Percentiles rank a stretch among this genome's conserved stretches.
Evolutionary conservation across 306 rosid genomes (phyloP).

Genomic region (Rosa chinensis): DNA sequence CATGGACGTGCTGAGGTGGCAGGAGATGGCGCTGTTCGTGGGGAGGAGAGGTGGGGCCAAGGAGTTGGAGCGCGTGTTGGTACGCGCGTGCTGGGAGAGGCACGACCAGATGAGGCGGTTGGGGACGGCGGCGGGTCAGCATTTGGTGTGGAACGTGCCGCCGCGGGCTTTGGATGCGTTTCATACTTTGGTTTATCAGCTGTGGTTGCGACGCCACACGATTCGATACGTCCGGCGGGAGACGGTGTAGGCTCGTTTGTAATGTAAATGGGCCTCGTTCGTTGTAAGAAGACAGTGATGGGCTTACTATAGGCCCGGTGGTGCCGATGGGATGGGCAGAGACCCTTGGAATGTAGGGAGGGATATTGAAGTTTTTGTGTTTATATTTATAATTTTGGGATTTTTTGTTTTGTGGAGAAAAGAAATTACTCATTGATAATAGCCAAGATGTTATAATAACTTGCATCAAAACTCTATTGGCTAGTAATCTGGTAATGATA

Average conservation of each 20-base stretch:
- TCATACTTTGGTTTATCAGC: slow-evolving; percentile 63
- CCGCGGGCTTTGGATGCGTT: slow-evolving; percentile 65
- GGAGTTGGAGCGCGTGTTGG: slow-evolving; percentile 34
- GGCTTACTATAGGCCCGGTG: not conserved
- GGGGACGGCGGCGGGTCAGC: slow-evolving; percentile 53
- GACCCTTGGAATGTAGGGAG: not conserved
- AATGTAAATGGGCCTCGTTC: not conserved
- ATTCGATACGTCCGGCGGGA: slow-evolving; percentile 46
- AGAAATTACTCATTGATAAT: not conserved
- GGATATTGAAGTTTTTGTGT: not conserved
- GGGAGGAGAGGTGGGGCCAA: slow-evolving; percentile 13
- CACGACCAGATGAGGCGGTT: slow-evolving; percentile 32
- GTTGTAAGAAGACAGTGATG: not conserved
- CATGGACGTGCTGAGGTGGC: slow-evolving; percentile 74
- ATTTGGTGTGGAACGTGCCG: slow-evolving; percentile 58
- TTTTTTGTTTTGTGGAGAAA: not conserved
- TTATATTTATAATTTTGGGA: not conserved
- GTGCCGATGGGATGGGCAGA: not conserved
- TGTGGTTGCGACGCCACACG: slow-evolving; percentile 74
- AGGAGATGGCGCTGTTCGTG: slow-evolving; percentile 53
- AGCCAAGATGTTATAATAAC: not conserved
- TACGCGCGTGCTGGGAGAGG: slow-evolving; percentile 29
- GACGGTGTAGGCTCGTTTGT: not conserved
- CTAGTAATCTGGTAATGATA: no score
- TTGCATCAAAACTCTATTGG: no score